phyloP scores from a whole-genome alignment of 805 yeast genomes.

The Candida wancherniae region DNA sequence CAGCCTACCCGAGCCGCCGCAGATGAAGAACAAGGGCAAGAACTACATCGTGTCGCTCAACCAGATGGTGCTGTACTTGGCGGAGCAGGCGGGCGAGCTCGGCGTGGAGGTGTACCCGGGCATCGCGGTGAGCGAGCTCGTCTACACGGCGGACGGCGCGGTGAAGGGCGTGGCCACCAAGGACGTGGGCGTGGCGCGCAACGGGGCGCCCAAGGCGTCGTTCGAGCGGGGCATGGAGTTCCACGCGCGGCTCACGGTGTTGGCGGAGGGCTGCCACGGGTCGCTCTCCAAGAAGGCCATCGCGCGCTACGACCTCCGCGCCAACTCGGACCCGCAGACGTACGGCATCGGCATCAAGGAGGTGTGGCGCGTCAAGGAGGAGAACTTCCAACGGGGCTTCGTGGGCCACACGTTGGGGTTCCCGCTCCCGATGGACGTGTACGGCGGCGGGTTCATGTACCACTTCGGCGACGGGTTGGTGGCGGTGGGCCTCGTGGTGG shows the following conservation, averaged over 20 bases:
- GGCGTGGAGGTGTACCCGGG: conserved; percentile 95
- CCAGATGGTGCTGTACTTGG: conserved; percentile 73
- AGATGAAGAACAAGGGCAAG: conserved; percentile 71
- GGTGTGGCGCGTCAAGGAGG: conserved; percentile 91
- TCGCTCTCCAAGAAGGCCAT: conserved; percentile 79
- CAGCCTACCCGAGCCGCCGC: conserved; percentile 91
- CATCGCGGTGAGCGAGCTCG: conserved; percentile 75
- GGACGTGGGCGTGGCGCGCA: conserved; percentile 79
- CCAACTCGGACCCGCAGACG: conserved; percentile 68
- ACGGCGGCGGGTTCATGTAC: conserved; percentile 97
- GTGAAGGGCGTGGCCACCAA: conserved; percentile 91
- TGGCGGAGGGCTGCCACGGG: conserved; percentile 99
- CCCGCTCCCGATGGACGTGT: conserved; percentile 68
- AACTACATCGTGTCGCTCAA: conserved; percentile 83
- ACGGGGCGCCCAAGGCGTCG: conserved; percentile 72
- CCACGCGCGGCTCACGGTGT: conserved; percentile 80
- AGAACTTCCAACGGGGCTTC: conserved; percentile 72
- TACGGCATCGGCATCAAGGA: conserved; percentile 96
- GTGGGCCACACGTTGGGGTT: conserved; percentile 87
- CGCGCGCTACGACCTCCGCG: conserved; percentile 61
- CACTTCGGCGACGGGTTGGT: conserved; percentile 94
- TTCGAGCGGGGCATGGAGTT: conserved; percentile 98
- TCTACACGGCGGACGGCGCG: conserved; percentile 52
- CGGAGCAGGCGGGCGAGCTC: conserved; percentile 85
- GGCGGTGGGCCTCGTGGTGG: conserved; percentile 89